Conservation (phyloP, 2,329 filamentous ascomycete species). For the Achaetomium macrosporum region DNA sequence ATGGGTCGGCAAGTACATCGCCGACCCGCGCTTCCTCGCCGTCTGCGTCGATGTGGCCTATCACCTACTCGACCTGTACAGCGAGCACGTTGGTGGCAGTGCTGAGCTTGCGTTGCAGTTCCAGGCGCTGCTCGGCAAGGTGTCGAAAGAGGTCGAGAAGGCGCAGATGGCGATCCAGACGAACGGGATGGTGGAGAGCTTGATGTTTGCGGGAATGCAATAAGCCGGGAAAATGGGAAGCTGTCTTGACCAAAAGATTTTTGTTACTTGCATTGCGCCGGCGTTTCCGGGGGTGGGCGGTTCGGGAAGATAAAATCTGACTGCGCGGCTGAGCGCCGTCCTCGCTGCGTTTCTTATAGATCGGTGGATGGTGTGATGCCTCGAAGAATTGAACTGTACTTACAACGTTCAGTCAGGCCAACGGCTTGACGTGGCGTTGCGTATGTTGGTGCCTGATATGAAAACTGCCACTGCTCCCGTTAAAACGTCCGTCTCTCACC, state of each 20-base stretch:
- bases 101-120: conserved; percentile 67
- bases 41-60: conserved; percentile 79
- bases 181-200: conserved; percentile 76
- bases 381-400: no score
- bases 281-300: no score
- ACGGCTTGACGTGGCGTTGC: no score
- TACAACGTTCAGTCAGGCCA: no score
- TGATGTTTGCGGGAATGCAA: conserved; percentile 44
- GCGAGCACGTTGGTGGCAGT: conserved; percentile 69
- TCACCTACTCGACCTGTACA: conserved; percentile 80
- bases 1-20: conserved; percentile 77
- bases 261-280: conserved; percentile 16
- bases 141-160: conserved; percentile 72
- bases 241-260: no score
- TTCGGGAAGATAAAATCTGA: no score
- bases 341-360: no score
- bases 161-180: conserved; percentile 78
- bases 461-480: no score
- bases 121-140: conserved; percentile 60
- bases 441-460: no score
- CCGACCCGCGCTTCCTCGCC: conserved; percentile 73
- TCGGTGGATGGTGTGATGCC: no score
- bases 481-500: no score
- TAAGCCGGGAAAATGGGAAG: neutral
- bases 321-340: no score